Base-by-base conservation (phyloP, 805 yeast species). In the Candida incommunis region DNA sequence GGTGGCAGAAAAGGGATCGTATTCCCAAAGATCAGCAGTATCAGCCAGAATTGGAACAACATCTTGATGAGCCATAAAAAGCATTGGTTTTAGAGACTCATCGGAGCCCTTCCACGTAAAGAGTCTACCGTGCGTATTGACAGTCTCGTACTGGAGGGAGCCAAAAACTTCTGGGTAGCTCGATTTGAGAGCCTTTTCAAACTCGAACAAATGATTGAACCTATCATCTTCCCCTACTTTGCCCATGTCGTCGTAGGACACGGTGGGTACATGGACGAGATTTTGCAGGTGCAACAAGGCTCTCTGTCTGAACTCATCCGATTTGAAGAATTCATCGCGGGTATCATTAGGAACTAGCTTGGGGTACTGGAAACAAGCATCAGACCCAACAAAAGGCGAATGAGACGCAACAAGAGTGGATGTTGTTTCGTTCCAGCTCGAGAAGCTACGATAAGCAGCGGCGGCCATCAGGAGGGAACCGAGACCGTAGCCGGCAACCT, bases 41-140 rank as follows among this genome's bases (percentile, higher is more conserved):
- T 45, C 71, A 21, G 61, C 55, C 51, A 76, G 80, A 5, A 80
- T 78, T 1, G 92, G 90, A 27, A 82, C 92, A 4, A 78, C 82
- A 55, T 82, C 90, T 59, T 75, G 80, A 57, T 82, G 92, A 2
- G 87, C 86, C 50, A 79, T 72, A 41, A 81, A 64, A 59, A 82
- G 55, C 25, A 80, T 52, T 15, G 90, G 88, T 55, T 80, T 78
- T 48, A 77, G 63, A 2, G 55, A 43, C 15, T 54, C 37, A 45
- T 72, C 57, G 3, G 74, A 58, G 16, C 88, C 88, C 48, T 68
- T 56, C 75, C 82, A 76, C 22, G 80, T 75, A 57, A 65, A 69
- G 3, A 82, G 67, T 44, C 81, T 60, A 3, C 80, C 83, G 51
- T 73, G 73, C 15, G 72, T 65, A 59, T 80, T 80, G 43, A 81